Evolutionary conservation across 805 yeast species (phyloP).

Genomic region (Candida qinlingensis): DNA sequence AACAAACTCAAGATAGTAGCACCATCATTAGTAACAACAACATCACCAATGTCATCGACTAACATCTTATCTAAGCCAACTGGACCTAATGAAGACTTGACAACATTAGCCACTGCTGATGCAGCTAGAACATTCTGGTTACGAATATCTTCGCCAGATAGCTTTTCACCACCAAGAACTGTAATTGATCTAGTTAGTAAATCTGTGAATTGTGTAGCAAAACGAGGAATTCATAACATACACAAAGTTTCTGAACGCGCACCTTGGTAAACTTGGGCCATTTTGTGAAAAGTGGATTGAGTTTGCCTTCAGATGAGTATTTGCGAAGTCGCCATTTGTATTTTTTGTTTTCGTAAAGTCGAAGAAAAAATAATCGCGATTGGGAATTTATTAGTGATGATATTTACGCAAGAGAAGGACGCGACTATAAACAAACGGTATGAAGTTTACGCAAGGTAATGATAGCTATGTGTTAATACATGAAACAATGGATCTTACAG

Average conservation of each 20-base stretch:
- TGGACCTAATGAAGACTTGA: conserved; percentile 94
- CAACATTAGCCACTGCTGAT: conserved; percentile 97
- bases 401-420: neutral
- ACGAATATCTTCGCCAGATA: conserved; percentile 94
- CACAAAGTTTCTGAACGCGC: conserved; percentile 88
- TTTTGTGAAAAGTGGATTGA: neutral
- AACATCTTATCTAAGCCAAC: conserved; percentile 98
- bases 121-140: conserved; percentile 96
- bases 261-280: conserved; percentile 65
- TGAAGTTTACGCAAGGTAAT: no score
- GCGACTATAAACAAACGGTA: no score
- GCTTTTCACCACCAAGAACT: conserved; percentile 91
- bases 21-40: conserved; percentile 97
- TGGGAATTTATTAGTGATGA: conserved; percentile 9
- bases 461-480: no score
- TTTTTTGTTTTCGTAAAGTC: neutral
- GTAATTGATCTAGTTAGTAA: conserved; percentile 8
- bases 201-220: neutral
- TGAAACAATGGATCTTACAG: no score
- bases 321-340: conserved; percentile 1
- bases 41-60: conserved; percentile 98
- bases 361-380: conserved; percentile 4
- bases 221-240: conserved; percentile 24
- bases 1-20: conserved; percentile 88
- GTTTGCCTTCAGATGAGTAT: neutral